Evolutionary conservation across 106 monocot genomes (phyloP).

Genomic region (Cymbidium sinense): DNA sequence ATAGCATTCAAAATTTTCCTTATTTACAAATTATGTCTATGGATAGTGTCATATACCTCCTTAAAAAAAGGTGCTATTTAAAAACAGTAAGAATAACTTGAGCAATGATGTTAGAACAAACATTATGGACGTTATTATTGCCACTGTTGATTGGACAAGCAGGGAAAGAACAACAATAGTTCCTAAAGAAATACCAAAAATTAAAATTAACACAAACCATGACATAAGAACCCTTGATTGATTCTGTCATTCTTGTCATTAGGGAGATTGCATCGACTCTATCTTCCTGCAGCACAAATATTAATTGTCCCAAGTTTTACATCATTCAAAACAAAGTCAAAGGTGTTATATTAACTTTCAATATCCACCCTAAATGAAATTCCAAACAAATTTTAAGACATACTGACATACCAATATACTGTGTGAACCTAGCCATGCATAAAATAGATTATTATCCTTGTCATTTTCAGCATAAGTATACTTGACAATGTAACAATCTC

Average conservation of each 20-base stretch:
- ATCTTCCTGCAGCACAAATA: slow-evolving; percentile 37
- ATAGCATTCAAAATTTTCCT: not conserved
- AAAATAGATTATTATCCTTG: slow-evolving; percentile 33
- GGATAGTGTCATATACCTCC: not conserved
- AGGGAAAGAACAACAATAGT: not conserved
- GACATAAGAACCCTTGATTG: slow-evolving; percentile 27
- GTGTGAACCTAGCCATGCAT: slow-evolving; percentile 39
- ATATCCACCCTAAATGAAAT: not conserved
- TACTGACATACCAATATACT: slow-evolving; percentile 39
- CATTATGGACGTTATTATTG: not conserved
- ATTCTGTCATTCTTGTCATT: slow-evolving; percentile 25
- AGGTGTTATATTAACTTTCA: not conserved
- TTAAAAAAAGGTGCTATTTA: not conserved
- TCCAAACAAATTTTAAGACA: not conserved
- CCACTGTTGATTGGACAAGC: not conserved
- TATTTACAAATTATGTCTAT: not conserved
- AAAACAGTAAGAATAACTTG: not conserved
- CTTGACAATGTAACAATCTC: slow-evolving; percentile 45
- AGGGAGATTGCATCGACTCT: slow-evolving; percentile 19
- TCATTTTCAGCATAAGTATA: slow-evolving; percentile 27
- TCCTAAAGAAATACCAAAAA: not conserved
- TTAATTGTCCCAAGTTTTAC: not conserved
- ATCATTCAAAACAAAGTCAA: not conserved
- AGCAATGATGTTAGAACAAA: not conserved
- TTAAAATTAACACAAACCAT: slow-evolving; percentile 21